Conservation (phyloP, 2,329 filamentous ascomycete genomes). For the Myrmaecium sp. region DNA sequence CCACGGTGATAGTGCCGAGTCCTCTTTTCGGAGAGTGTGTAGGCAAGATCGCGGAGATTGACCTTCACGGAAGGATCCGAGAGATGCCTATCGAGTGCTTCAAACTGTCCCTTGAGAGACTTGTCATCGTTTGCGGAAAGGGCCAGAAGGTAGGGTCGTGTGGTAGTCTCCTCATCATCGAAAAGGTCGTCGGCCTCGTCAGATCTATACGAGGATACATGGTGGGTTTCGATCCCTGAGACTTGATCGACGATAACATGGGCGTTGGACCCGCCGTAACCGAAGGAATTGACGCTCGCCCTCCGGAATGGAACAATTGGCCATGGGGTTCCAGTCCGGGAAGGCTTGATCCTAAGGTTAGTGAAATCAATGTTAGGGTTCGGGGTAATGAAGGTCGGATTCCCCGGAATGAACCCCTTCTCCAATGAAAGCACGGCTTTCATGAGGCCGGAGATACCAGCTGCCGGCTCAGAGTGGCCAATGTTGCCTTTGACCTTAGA, state of each 20-base stretch:
- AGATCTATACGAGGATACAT: constrained; percentile 3
- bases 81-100: constrained; percentile 4
- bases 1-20: constrained; percentile 2
- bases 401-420: constrained; percentile 7
- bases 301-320: constrained; percentile 5
- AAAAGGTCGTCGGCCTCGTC: constrained; percentile 1
- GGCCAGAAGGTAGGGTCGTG: constrained; percentile 1
- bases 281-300: constrained; percentile 11
- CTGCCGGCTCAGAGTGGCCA: constrained; percentile 15
- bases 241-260: constrained; percentile 11
- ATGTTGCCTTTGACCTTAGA: constrained; percentile 14
- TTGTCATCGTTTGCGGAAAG: constrained; percentile 6
- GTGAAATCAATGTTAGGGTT: constrained; percentile 3
- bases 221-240: not conserved
- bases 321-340: constrained; percentile 5
- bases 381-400: constrained; percentile 6
- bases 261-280: constrained; percentile 11
- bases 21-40: constrained; percentile 4
- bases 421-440: constrained; percentile 14
- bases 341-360: constrained; percentile 1
- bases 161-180: constrained; percentile 1
- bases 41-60: constrained; percentile 3
- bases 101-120: constrained; percentile 2
- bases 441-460: constrained; percentile 12
- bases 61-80: constrained; percentile 4